Evolutionary conservation across 805 yeast species (phyloP), one percentile per base, ranked within the genome.

Genomic region (Yamadazyma sp.): DNA sequence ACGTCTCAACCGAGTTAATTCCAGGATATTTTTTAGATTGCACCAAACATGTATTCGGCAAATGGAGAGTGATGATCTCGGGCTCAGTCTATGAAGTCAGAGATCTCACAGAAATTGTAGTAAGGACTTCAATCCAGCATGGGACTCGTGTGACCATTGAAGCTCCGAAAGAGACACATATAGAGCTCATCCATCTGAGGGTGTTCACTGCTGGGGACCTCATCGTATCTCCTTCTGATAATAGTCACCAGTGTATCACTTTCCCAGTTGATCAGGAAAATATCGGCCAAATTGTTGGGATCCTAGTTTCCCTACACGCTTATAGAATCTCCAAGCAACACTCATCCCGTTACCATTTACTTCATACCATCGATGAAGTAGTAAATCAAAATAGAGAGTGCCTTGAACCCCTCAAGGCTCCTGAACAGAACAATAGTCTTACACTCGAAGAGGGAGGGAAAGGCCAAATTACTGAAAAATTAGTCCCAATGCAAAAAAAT

Each of bases 401-500:
- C n/a, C n/a, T n/a, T n/a, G n/a, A n/a, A n/a, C n/a, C n/a, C n/a
- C n/a, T n/a, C n/a, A n/a, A n/a, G n/a, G n/a, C n/a, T n/a, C n/a
- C n/a, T n/a, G n/a, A n/a, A n/a, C n/a, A n/a, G n/a, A n/a, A n/a
- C n/a, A n/a, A n/a, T n/a, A n/a, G n/a, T n/a, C n/a, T n/a, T n/a
- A n/a, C n/a, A n/a, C n/a, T n/a, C n/a, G n/a, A n/a, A n/a, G n/a
- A n/a, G n/a, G n/a, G n/a, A n/a, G 28, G 14, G 28, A 25, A 30
- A 8, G 13, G 14, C 20, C n/a, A 12, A 28, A 15, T 7, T 6
- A 35, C 16, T 22, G 40, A 37, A 30, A 37, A 17, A 7, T 16
- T 19, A n/a, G 25, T 37, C 10, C 11, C 23, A n/a, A 30, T 49
- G 16, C 40, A 35, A 5, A 47, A 48, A 31, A 45, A 40, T 20